Base-by-base conservation (phyloP, 2,329 filamentous ascomycete genomes). In the Diaporthe batatas region DNA sequence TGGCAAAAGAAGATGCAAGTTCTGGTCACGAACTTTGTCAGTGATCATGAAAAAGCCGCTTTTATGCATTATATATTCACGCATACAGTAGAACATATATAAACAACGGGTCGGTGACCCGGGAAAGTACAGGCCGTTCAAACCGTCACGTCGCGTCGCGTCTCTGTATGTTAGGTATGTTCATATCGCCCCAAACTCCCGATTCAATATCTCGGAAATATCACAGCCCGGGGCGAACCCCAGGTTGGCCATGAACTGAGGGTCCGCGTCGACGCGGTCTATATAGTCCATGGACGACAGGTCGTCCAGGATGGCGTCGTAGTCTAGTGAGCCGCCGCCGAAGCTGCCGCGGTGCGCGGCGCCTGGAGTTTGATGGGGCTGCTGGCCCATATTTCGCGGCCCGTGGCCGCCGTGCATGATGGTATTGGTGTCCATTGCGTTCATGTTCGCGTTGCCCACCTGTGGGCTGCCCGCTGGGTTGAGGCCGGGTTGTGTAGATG, bases 201-300 rank as follows among this genome's bases (percentile, higher is more conserved):
- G 79, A 68, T 76, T 77, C 53, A 80, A 70, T 25, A 78, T 75
- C 68, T 80, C 82, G 0, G 86, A 84, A 65, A 91, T 82, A 72
- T 90, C 89, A 44, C 88, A 87, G 34, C 90, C 90, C 0, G 90
- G 90, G 1, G 87, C 89, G 78, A 92, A 91, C 0, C 91, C 91
- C 25, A 92, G 82, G 76, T 92, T 92, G 57, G 89, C 86, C 90
- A 92, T 91, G 76, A 92, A 92, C 75, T 91, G 88, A 2, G 88
- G 85, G 75, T 91, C 89, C 16, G 86, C 84, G 34, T 89, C 87
- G 57, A 88, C 81, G 47, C 83, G 81, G 69, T 87, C 86, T 0
- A 82, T 81, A 75, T 83, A 85, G 73, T 88, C 86, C 53, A 87
- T 84, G n/a, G 86, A 85, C 23, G 85, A 85, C 36, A 89, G 81